Evolutionary conservation across 1,284 basidiomycete species (phyloP).

Genomic region (Apiotrichum mycotoxinovorans): DNA sequence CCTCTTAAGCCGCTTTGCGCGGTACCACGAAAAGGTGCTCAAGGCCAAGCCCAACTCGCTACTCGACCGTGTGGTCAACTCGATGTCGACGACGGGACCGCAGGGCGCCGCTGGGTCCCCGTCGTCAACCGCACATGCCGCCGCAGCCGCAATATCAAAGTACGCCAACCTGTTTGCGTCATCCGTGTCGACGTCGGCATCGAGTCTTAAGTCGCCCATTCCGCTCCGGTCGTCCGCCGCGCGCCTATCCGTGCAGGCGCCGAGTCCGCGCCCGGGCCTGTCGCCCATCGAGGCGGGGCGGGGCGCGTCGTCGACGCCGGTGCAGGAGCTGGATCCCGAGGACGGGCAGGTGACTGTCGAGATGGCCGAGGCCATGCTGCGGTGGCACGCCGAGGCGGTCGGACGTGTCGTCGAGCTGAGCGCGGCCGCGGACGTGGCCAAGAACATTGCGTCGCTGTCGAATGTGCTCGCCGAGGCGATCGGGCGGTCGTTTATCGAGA

Average conservation of each 20-base stretch:
- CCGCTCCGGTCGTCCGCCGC: conserved; percentile 8
- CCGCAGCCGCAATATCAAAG: conserved; percentile 58
- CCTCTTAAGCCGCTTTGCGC: conserved; percentile 72
- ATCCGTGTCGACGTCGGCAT: conserved; percentile 32
- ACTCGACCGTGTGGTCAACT: conserved; percentile 90
- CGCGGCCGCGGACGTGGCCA: conserved; percentile 76
- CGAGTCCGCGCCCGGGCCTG: conserved; percentile 5
- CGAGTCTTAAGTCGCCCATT: conserved; percentile 14
- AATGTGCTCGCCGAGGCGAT: conserved; percentile 86
- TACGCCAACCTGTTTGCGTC: conserved; percentile 65
- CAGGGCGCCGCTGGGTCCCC: conserved; percentile 56
- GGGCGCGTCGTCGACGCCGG: conserved; percentile 5
- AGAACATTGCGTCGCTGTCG: conserved; percentile 80
- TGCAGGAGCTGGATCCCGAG: conserved; percentile 55
- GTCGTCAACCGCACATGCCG: conserved; percentile 58
- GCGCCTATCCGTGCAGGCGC: conserved; percentile 13
- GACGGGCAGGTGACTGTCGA: conserved; percentile 75
- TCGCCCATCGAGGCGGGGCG: conserved; percentile 2
- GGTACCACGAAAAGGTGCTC: conserved; percentile 77
- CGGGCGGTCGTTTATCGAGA: conserved; percentile 81
- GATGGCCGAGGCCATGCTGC: conserved; percentile 81
- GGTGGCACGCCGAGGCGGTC: conserved; percentile 93
- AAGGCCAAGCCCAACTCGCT: conserved; percentile 77
- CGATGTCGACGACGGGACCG: conserved; percentile 67
- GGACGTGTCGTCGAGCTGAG: conserved; percentile 88